These are phyloP conservation scores for Fusarium sororula DNA, from an alignment of 2,329 filamentous ascomycete species.

Conservation along the genomic window DNA sequence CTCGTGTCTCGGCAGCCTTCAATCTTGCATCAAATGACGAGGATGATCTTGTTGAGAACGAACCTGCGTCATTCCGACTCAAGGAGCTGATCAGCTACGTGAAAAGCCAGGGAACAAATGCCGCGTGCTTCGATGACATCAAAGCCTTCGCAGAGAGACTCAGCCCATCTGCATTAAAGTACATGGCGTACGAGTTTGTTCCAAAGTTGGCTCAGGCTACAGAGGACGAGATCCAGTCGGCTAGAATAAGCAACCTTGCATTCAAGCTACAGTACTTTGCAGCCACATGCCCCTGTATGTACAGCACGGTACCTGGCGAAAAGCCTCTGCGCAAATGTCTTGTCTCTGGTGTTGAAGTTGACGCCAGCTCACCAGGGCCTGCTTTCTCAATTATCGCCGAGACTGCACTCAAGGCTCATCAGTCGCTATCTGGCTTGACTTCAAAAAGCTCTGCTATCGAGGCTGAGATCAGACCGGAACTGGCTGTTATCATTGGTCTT, in stretches of 20 bases:
- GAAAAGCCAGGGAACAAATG: constrained; percentile 47
- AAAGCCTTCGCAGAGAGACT: constrained; percentile 56
- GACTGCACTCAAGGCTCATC: constrained; percentile 32
- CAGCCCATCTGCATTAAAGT: constrained; percentile 50
- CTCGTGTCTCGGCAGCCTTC: constrained; percentile 51
- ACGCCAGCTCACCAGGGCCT: constrained; percentile 24
- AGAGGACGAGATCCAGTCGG: constrained; percentile 34
- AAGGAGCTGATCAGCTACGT: constrained; percentile 50
- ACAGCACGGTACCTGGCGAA: constrained; percentile 27
- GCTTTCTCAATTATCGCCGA: constrained; percentile 40
- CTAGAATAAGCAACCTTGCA: constrained; percentile 47
- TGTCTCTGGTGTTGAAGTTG: constrained; percentile 36
- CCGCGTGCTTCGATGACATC: constrained; percentile 58
- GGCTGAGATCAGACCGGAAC: constrained; percentile 45
- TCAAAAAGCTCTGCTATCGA: constrained; percentile 30
- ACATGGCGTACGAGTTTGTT: constrained; percentile 51
- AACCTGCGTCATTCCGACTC: constrained; percentile 45
- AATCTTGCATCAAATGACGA: constrained; percentile 44
- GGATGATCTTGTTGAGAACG: constrained; percentile 41
- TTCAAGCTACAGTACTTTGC: constrained; percentile 57
- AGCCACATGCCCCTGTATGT: constrained; percentile 49
- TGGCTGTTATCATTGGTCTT: constrained; percentile 48
- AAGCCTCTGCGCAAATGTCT: constrained; percentile 37
- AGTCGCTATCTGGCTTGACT: constrained; percentile 15
- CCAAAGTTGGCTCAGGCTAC: constrained; percentile 44